These are phyloP conservation scores for Aphanomyces euteiches DNA, from an alignment of 352 stramenopile species.

Conservation along the genomic window DNA sequence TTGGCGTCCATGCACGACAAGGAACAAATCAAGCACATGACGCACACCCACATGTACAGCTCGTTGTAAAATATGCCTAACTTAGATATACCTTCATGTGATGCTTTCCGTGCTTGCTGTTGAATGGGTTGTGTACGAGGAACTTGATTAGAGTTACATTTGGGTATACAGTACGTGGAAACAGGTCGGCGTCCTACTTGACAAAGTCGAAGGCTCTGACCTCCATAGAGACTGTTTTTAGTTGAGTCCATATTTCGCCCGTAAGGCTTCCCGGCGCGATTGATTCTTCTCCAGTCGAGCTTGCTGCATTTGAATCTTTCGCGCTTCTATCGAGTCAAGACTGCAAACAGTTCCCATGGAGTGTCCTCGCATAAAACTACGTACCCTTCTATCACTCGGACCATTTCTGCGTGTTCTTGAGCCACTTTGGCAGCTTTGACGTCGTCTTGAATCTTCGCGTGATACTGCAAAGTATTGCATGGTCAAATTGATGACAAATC, in stretches of 20 bases:
- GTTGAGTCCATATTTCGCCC: constrained; percentile 24
- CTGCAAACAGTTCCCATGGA: neutral
- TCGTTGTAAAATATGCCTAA: constrained; percentile 14
- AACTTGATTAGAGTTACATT: no score
- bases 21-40: neutral
- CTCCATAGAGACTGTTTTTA: neutral
- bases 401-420: constrained; percentile 25
- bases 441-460: neutral
- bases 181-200: no score
- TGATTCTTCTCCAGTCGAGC: constrained; percentile 24
- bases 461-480: neutral
- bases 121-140: no score
- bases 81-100: neutral
- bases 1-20: neutral
- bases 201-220: neutral
- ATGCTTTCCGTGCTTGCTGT: no score
- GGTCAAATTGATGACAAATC: neutral
- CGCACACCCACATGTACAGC: constrained; percentile 12
- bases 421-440: constrained; percentile 1
- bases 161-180: no score
- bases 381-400: constrained; percentile 26
- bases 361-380: neutral
- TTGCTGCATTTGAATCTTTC: constrained; percentile 25
- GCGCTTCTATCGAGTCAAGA: constrained; percentile 24
- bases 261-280: constrained; percentile 15